phyloP scores from a whole-genome alignment of 352 stramenopile genomes.

The Globisporangium camurandrum region DNA sequence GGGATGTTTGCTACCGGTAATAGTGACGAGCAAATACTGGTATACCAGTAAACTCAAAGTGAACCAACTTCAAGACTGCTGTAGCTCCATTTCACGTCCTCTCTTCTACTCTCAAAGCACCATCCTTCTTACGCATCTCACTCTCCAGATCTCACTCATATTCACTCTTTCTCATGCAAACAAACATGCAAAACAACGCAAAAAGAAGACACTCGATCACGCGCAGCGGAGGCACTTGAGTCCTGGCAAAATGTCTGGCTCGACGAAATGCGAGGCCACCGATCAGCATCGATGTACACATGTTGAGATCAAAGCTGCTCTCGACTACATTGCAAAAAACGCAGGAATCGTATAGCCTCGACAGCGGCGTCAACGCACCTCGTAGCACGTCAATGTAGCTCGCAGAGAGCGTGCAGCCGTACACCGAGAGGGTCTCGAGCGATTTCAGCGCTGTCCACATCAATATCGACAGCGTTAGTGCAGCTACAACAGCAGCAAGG shows the following conservation, averaged over 20 bases:
- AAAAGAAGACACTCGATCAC: conserved; percentile 13
- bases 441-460: conserved; percentile 35
- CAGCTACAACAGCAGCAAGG: not conserved
- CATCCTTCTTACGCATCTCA: too few relatives aligned
- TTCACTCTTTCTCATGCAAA: not conserved
- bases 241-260: conserved; percentile 40
- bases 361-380: conserved; percentile 16
- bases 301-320: conserved; percentile 2
- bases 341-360: not conserved
- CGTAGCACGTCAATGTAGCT: conserved; percentile 45
- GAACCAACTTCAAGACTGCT: too few relatives aligned
- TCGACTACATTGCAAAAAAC: too few relatives aligned
- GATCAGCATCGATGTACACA: not conserved
- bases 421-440: conserved; percentile 45
- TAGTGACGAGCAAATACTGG: too few relatives aligned
- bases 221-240: conserved; percentile 38
- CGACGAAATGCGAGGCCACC: not conserved
- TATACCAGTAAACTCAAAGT: too few relatives aligned
- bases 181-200: not conserved
- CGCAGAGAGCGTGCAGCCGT: conserved; percentile 38
- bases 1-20: too few relatives aligned
- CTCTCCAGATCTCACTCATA: too few relatives aligned
- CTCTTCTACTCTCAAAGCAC: too few relatives aligned
- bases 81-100: too few relatives aligned
- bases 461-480: not conserved